Base-by-base conservation (phyloP, 495 filamentous ascomycete species). In the Penicillium pulvis region DNA sequence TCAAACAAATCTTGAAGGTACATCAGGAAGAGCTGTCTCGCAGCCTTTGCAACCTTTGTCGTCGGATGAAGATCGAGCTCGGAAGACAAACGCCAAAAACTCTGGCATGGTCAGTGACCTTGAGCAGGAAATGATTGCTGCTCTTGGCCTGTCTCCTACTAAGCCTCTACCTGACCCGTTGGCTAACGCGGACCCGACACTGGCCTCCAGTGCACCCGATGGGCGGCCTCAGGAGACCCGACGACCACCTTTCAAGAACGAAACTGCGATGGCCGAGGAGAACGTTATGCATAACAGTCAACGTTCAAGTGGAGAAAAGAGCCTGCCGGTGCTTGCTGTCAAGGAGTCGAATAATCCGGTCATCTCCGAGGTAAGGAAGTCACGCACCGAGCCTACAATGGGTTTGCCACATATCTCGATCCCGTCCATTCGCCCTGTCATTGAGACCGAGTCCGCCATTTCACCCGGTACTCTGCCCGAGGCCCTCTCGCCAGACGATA, bases 111-210 rank as follows among this genome's bases (percentile, higher is more conserved):
- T 56, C 6, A 44, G 30, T 16, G 58, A 63, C 24, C 59, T 71
- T 1, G 66, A 63, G 52, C 60, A 58, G 50, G 67, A 71, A 41
- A 63, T 70, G 64, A 63, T 62, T 53, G 58, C 62, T 50, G 67
- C 69, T 10, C 55, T 68, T 51, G 62, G 67, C 10, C 65, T 71
- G 19, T 69, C 63, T 9, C 64, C 66, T 8, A 61, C 53, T 14
- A 62, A 63, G 28, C 16, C 52, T 26, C 46, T 52, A 19, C 54
- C 55, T 33, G 36, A 59, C 24, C 42, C 43, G 20, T 42, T 16
- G 4, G 14, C 20, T 30, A 33, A 12, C 10, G 8, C 17, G 19
- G 33, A 20, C 6, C 17, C 23, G 19, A 9, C 51, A 26, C 12
- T 17, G 10, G 2, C 36, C 20, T 53, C 23, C 23, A 42, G 26